A percentile compares a stretch with the other conserved stretches of the same genome.
These are phyloP conservation scores for Nitzschia palea DNA, from an alignment of 108 stramenopile genomes.

Conservation along the genomic window DNA sequence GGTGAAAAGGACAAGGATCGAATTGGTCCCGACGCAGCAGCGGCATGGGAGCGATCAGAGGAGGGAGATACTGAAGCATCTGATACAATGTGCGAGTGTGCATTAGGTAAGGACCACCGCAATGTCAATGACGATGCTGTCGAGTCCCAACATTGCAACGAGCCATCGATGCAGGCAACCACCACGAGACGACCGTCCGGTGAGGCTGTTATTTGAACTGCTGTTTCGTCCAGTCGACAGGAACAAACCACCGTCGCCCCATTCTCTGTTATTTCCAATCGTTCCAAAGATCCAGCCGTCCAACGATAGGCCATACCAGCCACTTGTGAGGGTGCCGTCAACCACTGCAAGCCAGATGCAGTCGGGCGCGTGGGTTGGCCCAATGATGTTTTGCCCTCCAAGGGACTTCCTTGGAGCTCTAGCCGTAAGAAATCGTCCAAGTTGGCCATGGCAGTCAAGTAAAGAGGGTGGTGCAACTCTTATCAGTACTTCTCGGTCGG, in stretches of 20 bases:
- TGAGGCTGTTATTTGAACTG: slow-evolving; percentile 35
- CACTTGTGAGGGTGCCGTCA: slow-evolving; percentile 28
- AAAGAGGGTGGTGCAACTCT: too few relatives aligned
- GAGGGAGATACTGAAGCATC: slow-evolving; percentile 12
- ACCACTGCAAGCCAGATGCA: slow-evolving; percentile 34
- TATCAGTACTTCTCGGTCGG: too few relatives aligned
- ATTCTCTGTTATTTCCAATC: slow-evolving; percentile 17
- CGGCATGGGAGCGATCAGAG: slow-evolving; percentile 33
- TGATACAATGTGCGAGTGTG: slow-evolving; percentile 39
- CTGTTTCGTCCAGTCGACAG: slow-evolving; percentile 12
- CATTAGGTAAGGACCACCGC: slow-evolving; percentile 47
- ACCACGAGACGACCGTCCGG: slow-evolving; percentile 54
- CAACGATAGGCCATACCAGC: slow-evolving; percentile 36
- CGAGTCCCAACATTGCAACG: slow-evolving; percentile 58
- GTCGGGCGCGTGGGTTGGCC: slow-evolving; percentile 24
- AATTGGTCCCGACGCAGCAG: slow-evolving; percentile 47
- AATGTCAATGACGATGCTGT: slow-evolving; percentile 8
- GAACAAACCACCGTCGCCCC: background rate
- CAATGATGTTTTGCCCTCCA: slow-evolving; percentile 19
- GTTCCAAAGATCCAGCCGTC: slow-evolving; percentile 12
- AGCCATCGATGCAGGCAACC: slow-evolving; percentile 51
- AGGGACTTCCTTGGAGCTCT: slow-evolving; percentile 6
- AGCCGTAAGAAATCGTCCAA: slow-evolving; percentile 25
- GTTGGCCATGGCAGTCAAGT: slow-evolving; percentile 10
- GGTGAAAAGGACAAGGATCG: slow-evolving; percentile 45